Percentiles rank a stretch among this genome's conserved stretches.
These are phyloP conservation scores for Wallacemonas sp. DNA, from an alignment of 208 protist species.

Conservation along the genomic window DNA sequence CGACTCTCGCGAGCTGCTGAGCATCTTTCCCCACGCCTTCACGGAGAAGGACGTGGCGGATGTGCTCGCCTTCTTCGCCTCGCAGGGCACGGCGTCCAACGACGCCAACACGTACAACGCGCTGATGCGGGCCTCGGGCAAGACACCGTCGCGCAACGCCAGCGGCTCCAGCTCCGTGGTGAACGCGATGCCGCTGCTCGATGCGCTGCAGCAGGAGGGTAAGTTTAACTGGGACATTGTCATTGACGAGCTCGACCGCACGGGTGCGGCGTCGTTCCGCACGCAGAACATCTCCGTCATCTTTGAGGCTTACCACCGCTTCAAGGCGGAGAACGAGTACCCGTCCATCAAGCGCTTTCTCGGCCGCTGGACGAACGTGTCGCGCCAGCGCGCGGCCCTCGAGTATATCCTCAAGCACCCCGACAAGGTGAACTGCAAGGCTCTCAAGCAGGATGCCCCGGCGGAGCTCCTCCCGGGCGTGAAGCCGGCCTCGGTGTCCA, in stretches of 20 bases:
- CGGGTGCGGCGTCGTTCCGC: constrained; percentile 56
- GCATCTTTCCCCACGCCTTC: constrained; percentile 73
- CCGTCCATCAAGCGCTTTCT: constrained; percentile 80
- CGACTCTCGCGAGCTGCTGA: constrained; percentile 79
- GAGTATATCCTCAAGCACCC: constrained; percentile 87
- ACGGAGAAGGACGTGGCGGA: constrained; percentile 84
- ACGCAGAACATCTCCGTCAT: constrained; percentile 83
- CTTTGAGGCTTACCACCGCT: constrained; percentile 85
- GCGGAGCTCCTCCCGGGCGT: constrained; percentile 51
- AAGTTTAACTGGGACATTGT: constrained; percentile 80
- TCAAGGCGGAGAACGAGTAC: constrained; percentile 69
- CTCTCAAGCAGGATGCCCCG: constrained; percentile 51
- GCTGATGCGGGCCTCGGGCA: constrained; percentile 69
- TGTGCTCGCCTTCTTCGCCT: constrained; percentile 87
- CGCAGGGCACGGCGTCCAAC: constrained; percentile 55
- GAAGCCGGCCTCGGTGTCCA: constrained; percentile 41
- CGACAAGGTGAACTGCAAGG: constrained; percentile 77
- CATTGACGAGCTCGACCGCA: constrained; percentile 77
- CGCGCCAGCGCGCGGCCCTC: constrained; percentile 68
- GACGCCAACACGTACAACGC: constrained; percentile 78
- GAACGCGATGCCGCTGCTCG: constrained; percentile 75
- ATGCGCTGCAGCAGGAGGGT: constrained; percentile 60
- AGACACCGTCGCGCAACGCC: constrained; percentile 52
- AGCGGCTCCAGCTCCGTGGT: constrained; percentile 58
- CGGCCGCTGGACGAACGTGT: constrained; percentile 74